These are phyloP conservation scores for Scopulariopsis brevicaulis DNA, from an alignment of 2,329 filamentous ascomycete genomes.

Conservation along the genomic window DNA sequence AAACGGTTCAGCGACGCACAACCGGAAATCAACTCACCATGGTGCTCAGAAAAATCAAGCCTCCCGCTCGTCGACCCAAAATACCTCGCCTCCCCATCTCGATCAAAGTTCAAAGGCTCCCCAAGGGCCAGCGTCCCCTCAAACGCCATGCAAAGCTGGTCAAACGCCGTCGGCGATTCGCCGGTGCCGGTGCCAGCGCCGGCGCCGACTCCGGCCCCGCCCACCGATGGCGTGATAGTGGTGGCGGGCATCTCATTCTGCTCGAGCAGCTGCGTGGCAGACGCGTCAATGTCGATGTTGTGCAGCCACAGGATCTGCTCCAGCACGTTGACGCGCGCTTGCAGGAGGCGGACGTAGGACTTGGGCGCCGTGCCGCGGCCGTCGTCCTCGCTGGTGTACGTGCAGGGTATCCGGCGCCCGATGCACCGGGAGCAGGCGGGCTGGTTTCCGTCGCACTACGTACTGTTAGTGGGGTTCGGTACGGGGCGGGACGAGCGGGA, in stretches of 20 bases:
- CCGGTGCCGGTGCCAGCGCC: background rate
- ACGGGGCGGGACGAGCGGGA: background rate
- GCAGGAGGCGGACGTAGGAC: background rate
- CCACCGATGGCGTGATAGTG: too few relatives aligned
- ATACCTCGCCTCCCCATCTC: conserved; percentile 20
- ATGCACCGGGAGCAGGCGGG: conserved; percentile 12
- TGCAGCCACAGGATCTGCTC: background rate
- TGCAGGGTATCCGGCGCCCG: conserved; percentile 16
- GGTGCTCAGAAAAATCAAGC: conserved; percentile 15
- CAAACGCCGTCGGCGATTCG: background rate
- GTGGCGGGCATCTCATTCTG: background rate
- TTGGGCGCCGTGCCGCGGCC: background rate
- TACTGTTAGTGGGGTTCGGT: background rate
- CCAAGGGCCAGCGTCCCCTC: conserved; percentile 10
- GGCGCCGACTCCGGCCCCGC: too few relatives aligned
- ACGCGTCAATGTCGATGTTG: background rate
- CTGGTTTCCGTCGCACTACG: background rate
- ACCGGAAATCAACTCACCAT: background rate
- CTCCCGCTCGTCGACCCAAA: conserved; percentile 23
- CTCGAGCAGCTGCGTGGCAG: background rate
- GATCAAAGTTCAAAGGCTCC: conserved; percentile 21
- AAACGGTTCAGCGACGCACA: too few relatives aligned
- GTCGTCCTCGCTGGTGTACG: conserved; percentile 11
- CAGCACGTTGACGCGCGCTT: background rate
- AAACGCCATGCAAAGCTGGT: background rate